Evolutionary conservation across 805 yeast genomes (phyloP).

Genomic region (Candida stauntonica): DNA sequence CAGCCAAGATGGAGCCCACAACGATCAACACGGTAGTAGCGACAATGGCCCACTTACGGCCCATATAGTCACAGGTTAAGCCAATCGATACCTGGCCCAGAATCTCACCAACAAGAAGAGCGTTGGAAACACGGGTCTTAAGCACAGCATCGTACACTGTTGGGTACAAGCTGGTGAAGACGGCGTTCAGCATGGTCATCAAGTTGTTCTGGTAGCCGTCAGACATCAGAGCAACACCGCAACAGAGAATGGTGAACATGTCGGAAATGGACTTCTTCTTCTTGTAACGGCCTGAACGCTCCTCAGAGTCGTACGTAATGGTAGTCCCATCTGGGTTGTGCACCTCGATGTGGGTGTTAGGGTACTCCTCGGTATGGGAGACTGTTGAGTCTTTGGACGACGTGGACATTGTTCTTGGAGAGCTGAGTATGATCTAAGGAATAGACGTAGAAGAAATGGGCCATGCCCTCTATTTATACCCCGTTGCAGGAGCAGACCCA

Average conservation of each 20-base stretch:
- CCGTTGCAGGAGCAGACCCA: no score
- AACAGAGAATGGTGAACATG: slow-evolving; percentile 48
- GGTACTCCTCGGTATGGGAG: background rate
- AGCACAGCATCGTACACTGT: slow-evolving; percentile 37
- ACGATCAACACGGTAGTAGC: slow-evolving; percentile 58
- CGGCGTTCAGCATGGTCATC: slow-evolving; percentile 64
- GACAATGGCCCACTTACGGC: slow-evolving; percentile 68
- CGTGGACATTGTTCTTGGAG: background rate
- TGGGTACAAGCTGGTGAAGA: slow-evolving; percentile 43
- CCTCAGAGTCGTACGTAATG: slow-evolving; percentile 20
- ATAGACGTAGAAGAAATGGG: no score
- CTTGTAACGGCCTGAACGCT: slow-evolving; percentile 19
- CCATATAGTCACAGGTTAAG: slow-evolving; percentile 57
- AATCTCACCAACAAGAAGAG: slow-evolving; percentile 65
- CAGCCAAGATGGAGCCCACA: slow-evolving; percentile 59
- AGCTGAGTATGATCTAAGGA: background rate
- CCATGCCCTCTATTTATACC: no score
- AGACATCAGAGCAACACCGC: slow-evolving; percentile 68
- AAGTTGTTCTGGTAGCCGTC: slow-evolving; percentile 77
- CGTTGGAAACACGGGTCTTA: slow-evolving; percentile 65
- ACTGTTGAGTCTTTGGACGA: background rate
- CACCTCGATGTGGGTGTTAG: slow-evolving; percentile 3
- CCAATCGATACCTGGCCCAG: slow-evolving; percentile 69
- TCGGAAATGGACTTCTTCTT: slow-evolving; percentile 31
- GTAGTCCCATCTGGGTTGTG: slow-evolving; percentile 12